Evolutionary conservation across 2,329 filamentous ascomycete genomes (phyloP).

Genomic region (Cordyceps militaris): DNA sequence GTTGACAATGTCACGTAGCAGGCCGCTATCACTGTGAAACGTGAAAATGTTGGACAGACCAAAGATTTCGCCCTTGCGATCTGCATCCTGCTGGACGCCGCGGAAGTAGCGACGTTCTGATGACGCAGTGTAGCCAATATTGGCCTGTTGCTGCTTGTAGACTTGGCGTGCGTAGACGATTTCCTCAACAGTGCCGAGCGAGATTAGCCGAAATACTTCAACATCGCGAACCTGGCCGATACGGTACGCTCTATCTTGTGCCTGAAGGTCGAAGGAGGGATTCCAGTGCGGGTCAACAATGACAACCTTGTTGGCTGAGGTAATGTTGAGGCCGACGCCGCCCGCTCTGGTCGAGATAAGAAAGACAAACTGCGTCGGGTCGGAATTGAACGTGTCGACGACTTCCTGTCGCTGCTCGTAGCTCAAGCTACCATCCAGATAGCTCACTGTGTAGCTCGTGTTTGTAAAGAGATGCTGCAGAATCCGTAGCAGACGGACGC

Average conservation of each 20-base stretch:
- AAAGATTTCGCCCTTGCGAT: constrained; percentile 88
- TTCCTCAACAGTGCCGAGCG: constrained; percentile 89
- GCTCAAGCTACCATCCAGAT: constrained; percentile 76
- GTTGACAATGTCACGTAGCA: constrained; percentile 93
- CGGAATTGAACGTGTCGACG: constrained; percentile 87
- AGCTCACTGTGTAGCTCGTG: constrained; percentile 85
- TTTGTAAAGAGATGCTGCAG: constrained; percentile 78
- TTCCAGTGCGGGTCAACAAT: constrained; percentile 98
- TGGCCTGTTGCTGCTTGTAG: constrained; percentile 98
- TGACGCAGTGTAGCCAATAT: constrained; percentile 91
- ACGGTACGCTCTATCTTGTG: constrained; percentile 91
- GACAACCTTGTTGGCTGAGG: constrained; percentile 95
- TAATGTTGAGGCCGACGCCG: constrained; percentile 92
- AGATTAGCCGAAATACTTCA: constrained; percentile 88
- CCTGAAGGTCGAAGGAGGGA: constrained; percentile 86
- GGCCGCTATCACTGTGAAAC: constrained; percentile 69
- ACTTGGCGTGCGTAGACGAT: constrained; percentile 96
- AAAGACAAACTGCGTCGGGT: constrained; percentile 85
- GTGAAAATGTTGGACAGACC: constrained; percentile 81
- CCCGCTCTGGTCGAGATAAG: constrained; percentile 91
- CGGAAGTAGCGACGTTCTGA: constrained; percentile 92
- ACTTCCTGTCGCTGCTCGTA: constrained; percentile 76
- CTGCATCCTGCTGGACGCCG: constrained; percentile 77
- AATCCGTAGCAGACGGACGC: constrained; percentile 76
- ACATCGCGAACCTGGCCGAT: constrained; percentile 92